phyloP scores from a whole-genome alignment of 495 filamentous ascomycete species.

The Cercophora scortea region DNA sequence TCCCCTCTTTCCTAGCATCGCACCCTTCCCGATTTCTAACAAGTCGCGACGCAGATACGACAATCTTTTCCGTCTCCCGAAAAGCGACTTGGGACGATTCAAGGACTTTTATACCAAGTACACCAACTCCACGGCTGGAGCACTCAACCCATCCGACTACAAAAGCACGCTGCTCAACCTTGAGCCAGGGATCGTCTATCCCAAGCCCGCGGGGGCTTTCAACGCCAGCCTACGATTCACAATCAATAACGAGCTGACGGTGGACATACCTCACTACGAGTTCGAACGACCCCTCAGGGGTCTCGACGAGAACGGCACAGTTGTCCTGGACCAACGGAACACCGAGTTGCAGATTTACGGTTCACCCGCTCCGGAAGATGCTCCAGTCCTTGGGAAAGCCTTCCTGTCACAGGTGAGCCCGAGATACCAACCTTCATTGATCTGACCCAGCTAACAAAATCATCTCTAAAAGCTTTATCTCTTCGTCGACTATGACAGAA shows the following conservation, averaged over 20 bases:
- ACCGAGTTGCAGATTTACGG: conserved; percentile 12
- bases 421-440: not conserved
- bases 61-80: conserved; percentile 12
- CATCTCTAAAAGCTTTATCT: conserved; percentile 4
- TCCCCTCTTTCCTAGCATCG: not conserved
- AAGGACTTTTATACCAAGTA: not conserved
- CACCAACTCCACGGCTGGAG: not conserved
- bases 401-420: conserved; percentile 7
- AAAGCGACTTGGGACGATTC: not conserved
- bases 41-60: conserved; percentile 8
- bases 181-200: conserved; percentile 14
- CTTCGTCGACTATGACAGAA: conserved; percentile 10
- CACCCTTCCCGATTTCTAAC: not conserved
- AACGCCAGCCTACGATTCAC: conserved; percentile 9
- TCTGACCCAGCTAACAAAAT: not conserved
- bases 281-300: conserved; percentile 6
- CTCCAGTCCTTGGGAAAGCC: conserved; percentile 11
- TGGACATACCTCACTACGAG: conserved; percentile 10
- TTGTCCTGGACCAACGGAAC: conserved; percentile 1
- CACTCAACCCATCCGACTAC: not conserved
- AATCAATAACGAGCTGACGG: conserved; percentile 4
- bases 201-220: conserved; percentile 1
- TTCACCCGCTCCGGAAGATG: not conserved
- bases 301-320: conserved; percentile 3
- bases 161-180: conserved; percentile 6